phyloP scores from a whole-genome alignment of 805 yeast species.

The Cyberlindnera xishuangbannaensis region DNA sequence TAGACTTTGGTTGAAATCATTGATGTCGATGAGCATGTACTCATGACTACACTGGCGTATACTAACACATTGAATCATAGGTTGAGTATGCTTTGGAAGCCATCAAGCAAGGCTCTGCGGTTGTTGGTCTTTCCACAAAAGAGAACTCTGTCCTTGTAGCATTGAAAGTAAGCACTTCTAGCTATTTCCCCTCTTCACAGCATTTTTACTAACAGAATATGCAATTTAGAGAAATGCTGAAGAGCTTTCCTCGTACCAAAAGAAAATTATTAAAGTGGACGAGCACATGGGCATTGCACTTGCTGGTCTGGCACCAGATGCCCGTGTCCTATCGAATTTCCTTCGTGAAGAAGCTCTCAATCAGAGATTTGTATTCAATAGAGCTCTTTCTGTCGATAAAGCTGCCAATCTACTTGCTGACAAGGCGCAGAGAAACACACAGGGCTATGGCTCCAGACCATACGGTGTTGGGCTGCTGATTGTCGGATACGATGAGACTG shows the following conservation, averaged over 20 bases:
- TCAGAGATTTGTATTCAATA: conserved; percentile 76
- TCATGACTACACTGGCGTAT: no score
- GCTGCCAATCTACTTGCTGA: conserved; percentile 88
- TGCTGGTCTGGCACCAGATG: conserved; percentile 98
- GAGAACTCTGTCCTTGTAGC: conserved; percentile 90
- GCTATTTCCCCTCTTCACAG: no score
- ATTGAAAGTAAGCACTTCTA: conserved; percentile 42
- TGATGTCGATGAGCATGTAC: no score
- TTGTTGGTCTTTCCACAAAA: conserved; percentile 87
- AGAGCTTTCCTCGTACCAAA: conserved; percentile 94
- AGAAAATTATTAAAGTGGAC: conserved; percentile 87
- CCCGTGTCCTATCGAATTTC: conserved; percentile 85
- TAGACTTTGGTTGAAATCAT: no score
- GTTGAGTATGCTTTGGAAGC: conserved; percentile 90
- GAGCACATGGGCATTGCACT: conserved; percentile 91
- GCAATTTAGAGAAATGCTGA: conserved; percentile 75
- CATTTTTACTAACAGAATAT: no score
- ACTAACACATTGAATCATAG: conserved; percentile 13
- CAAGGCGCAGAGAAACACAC: conserved; percentile 96
- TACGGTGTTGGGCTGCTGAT: conserved; percentile 94
- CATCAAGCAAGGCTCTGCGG: conserved; percentile 96
- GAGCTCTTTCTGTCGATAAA: conserved; percentile 75
- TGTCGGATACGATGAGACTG: conserved; percentile 88
- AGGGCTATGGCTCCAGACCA: conserved; percentile 93
- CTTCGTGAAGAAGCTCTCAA: conserved; percentile 89